Evolutionary conservation across 371 early-diverging fungal genomes (phyloP), one percentile per base, ranked within the genome.

Genomic region (Mortierella sp.): DNA sequence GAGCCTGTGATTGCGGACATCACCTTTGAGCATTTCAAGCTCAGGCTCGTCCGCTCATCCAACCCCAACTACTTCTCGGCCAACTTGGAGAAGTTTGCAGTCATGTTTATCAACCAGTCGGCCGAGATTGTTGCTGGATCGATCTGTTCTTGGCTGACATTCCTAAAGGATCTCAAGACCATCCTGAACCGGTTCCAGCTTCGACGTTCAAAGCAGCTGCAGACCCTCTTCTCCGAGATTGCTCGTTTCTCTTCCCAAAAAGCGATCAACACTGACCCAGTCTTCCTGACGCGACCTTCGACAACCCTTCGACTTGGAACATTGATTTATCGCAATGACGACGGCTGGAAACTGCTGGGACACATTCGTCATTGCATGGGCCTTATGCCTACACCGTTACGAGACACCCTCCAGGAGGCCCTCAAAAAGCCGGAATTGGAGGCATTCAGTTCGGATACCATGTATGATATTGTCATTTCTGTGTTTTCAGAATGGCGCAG

Each of bases 301-400:
- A 90, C 91, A 26, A 89, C 96, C 63, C 92, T 96, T 76, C 84
- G 94, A n/a, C 77, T 96, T n/a, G 95, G 95, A 5, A 91, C 92
- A 6, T 74, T 84, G 75, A 89, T 91, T 73, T 93, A 93, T 73
- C 92, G 96, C 76, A 91, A 90, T 19, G 95, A 95, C 77, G 90
- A 91, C 16, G 95, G 95, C 21, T 97, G 97, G 97, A 96, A 95
- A 76, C 74, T 97, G 3, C 79, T 97, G 8, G 92, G 91, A 5
- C 92, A 95, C 54, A 90, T 96, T 80, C 89, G 96, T 13, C 93
- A 94, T 78, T 93, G 93, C 73, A 86, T 93, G 74, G 87, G 93
- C 0, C 75, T 80, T 1, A 90, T 93, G 90, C 88, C 90, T 10
- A 28, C 80, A 31, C 74, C 82, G 6, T 80, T 76, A 13, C 83